Evolutionary conservation across 306 rosid species (phyloP), one percentile per base, ranked within the genome.

Genomic region (Phaseolus lunatus): DNA sequence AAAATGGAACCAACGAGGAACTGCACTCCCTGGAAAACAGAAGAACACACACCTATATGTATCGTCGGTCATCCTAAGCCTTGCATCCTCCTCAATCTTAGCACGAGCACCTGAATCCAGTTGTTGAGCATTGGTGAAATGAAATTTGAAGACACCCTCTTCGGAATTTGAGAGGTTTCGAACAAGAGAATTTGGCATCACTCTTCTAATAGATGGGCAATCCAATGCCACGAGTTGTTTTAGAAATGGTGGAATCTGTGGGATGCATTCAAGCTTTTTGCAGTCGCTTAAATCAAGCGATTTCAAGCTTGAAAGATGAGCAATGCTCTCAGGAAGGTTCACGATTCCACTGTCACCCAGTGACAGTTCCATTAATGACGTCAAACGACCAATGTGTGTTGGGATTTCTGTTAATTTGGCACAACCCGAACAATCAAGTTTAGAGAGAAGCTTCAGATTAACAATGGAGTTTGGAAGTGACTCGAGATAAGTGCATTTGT

Each of bases 21-120:
- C 48, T 57, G 5, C 72, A 74, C 39, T 67, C 56, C 84, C 84
- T 16, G 84, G 84, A 75, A 75, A 81, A 37, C 80, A 75, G 12
- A 14, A 80, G 35, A 47, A 57, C 48, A 75, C 72, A 47, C 33
- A 45, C 27, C 6, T 67, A 15, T 67, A 74, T 45, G 76, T 70
- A 44, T 65, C 53, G 0, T 80, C 8, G 0, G 11, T 24, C 5
- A 73, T 44, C 64, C 64, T 80, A 16, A 31, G 56, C 77, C 71
- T 2, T 47, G 76, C 59, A 37, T 75, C 77, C 9, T 23, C 72
- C 1, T 4, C 80, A 57, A 81, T 13, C 5, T 67, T 49, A 35
- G 41, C 58, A 3, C 15, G 53, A 44, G 66, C 69, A 74, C 57
- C 37, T 67, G 59, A 70, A 47, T 44, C 78, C 18, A 54, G 70